These are phyloP conservation scores for Raffaelea arxii DNA, from an alignment of 2,329 filamentous ascomycete genomes.

Conservation along the genomic window DNA sequence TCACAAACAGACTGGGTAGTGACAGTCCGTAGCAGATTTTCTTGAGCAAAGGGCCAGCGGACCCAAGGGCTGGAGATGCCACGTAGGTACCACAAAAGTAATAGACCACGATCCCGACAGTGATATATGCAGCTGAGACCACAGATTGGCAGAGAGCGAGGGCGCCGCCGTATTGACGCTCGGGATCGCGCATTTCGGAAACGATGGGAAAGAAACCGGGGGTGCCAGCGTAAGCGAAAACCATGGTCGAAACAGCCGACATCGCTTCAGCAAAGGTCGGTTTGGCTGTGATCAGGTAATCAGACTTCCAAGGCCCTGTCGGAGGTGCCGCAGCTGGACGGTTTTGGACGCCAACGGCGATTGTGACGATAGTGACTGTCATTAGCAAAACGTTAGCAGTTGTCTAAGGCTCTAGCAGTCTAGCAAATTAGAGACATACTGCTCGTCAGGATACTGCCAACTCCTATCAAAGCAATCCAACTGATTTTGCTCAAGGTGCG, in stretches of 20 bases:
- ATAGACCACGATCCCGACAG: constrained; percentile 52
- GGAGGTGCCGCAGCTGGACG: constrained; percentile 44
- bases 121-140: constrained; percentile 43
- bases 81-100: constrained; percentile 53
- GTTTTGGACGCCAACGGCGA: constrained; percentile 46
- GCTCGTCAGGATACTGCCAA: constrained; percentile 46
- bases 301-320: constrained; percentile 40
- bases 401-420: no score
- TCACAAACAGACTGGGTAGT: constrained; percentile 41
- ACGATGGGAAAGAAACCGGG: constrained; percentile 55
- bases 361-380: constrained; percentile 38
- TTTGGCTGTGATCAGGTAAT: constrained; percentile 44
- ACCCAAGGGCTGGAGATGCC: constrained; percentile 50
- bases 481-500: constrained; percentile 51
- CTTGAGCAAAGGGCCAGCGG: constrained; percentile 48
- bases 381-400: no score
- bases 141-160: background rate
- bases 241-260: constrained; percentile 45
- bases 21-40: constrained; percentile 52
- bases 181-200: constrained; percentile 52
- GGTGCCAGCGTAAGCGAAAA: constrained; percentile 49
- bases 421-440: no score
- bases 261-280: constrained; percentile 51
- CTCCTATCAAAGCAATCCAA: constrained; percentile 53
- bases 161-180: constrained; percentile 9